Evolutionary conservation across 768 basidiomycete species (phyloP).

Genomic region (Lentinula raphanica): DNA sequence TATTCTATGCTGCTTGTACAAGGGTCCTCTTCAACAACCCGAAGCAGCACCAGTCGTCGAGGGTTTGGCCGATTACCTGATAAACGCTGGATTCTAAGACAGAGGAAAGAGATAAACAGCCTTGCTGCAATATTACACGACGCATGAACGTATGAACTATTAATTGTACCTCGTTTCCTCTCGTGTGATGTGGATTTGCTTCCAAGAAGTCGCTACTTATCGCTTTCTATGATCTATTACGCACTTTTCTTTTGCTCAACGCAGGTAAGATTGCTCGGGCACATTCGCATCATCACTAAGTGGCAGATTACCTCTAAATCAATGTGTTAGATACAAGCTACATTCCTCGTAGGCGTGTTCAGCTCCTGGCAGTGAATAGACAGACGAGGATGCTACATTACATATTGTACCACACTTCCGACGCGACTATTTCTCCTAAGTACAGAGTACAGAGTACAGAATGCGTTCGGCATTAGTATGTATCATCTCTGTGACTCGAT

Average conservation of each 20-base stretch:
- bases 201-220: neutral
- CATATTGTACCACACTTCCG: neutral
- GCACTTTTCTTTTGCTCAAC: too few relatives aligned
- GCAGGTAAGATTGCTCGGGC: too few relatives aligned
- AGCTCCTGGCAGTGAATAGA: neutral
- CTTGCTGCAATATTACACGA: conserved; percentile 55
- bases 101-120: too few relatives aligned
- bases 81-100: conserved; percentile 33
- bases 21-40: conserved; percentile 52
- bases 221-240: too few relatives aligned
- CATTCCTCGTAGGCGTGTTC: neutral
- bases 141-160: neutral
- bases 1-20: conserved; percentile 77
- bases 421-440: too few relatives aligned
- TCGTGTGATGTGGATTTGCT: neutral
- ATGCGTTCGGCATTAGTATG: too few relatives aligned
- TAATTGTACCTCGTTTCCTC: neutral
- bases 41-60: conserved; percentile 68
- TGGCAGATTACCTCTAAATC: too few relatives aligned
- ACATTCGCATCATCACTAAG: too few relatives aligned
- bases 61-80: conserved; percentile 75
- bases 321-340: too few relatives aligned
- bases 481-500: neutral
- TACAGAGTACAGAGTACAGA: too few relatives aligned
- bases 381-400: neutral